Base-by-base conservation (phyloP, 345 rosid genomes). In the Noccaea caerulescens region DNA sequence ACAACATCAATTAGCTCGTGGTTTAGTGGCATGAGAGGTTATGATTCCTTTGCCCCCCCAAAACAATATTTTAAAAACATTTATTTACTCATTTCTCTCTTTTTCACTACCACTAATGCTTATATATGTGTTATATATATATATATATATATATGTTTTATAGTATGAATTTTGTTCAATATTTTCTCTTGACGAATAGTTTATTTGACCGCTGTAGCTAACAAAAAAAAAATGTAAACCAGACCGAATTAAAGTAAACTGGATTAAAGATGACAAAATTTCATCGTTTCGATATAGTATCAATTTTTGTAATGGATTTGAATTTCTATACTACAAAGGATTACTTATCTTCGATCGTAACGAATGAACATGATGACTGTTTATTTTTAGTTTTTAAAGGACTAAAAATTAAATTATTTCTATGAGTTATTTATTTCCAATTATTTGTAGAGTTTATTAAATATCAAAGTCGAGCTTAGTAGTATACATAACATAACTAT, bases 1-100 rank as follows among this genome's bases (percentile, higher is more conserved):
- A 80, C 79, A 81, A 61, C 76, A 81, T 87, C 84, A 75, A 77
- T 80, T 80, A 80, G 80, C 66, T 60, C 72, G 80, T 73, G 82
- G 87, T 69, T 79, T 69, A 72, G 78, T 79, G 80, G 47, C 62
- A 72, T 72, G 73, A 68, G 82, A 76, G 73, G 85, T 84, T 82
- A 89, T 89, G 78, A 87, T 85, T 80, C 81, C 82, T 43, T 50
- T 33, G 14, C 34, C 30, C 50, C 49, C 63, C 30, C 3, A 27
- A 3, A 50, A 16, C 18, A 16, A 52, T 69, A 10, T 47, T 72
- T 60, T 61, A 13, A 59, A 49, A 79, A 58, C 45, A 64, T 39
- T 43, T 71, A 30, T 53, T 62, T 33, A 46, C 44, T 34, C 30
- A 49, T 18, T 37, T 65, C 43, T 73, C 32, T 65, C 58, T 61